Percentiles rank a stretch among this genome's conserved stretches.
phyloP scores from a whole-genome alignment of 192 early-diverging fungal species.

The Coemansia sp. region DNA sequence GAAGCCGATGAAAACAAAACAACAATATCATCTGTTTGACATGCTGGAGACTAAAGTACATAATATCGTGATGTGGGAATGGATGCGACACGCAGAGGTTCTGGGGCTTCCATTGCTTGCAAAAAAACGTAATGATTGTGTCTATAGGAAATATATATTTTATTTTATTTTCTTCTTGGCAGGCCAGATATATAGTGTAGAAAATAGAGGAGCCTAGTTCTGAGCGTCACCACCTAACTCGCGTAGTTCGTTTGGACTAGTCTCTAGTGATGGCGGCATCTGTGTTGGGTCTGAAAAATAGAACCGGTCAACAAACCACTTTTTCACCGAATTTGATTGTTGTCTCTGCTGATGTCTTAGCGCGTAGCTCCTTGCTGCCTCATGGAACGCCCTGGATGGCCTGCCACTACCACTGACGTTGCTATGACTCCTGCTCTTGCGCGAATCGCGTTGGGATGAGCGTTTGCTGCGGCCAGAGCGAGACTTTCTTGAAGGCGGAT shows the following conservation, averaged over 20 bases:
- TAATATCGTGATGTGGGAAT: too few relatives aligned
- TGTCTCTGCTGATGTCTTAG: conserved; percentile 47
- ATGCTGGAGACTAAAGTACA: too few relatives aligned
- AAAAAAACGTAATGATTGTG: too few relatives aligned
- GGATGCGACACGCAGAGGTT: too few relatives aligned
- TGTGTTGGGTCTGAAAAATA: conserved; percentile 53
- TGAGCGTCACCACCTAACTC: conserved; percentile 16
- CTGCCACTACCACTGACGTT: conserved; percentile 12
- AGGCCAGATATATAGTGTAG: too few relatives aligned
- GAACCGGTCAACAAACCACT: conserved; percentile 52
- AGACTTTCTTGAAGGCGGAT: conserved; percentile 9
- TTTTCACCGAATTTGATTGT: conserved; percentile 36
- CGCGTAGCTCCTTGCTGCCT: conserved; percentile 46
- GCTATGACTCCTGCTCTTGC: conserved; percentile 11
- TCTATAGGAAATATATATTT: not conserved
- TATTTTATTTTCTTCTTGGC: too few relatives aligned
- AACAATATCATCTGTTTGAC: too few relatives aligned
- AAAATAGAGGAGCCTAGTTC: not conserved
- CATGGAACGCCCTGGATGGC: conserved; percentile 26
- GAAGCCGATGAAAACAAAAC: not conserved
- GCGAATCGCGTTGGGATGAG: conserved; percentile 7
- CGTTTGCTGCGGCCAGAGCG: conserved; percentile 11
- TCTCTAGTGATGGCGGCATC: conserved; percentile 36
- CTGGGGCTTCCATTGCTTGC: too few relatives aligned
- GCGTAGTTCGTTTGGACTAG: conserved; percentile 28